These are phyloP conservation scores for Ophiostoma australiae DNA, from an alignment of 2,329 filamentous ascomycete species.

Conservation along the genomic window DNA sequence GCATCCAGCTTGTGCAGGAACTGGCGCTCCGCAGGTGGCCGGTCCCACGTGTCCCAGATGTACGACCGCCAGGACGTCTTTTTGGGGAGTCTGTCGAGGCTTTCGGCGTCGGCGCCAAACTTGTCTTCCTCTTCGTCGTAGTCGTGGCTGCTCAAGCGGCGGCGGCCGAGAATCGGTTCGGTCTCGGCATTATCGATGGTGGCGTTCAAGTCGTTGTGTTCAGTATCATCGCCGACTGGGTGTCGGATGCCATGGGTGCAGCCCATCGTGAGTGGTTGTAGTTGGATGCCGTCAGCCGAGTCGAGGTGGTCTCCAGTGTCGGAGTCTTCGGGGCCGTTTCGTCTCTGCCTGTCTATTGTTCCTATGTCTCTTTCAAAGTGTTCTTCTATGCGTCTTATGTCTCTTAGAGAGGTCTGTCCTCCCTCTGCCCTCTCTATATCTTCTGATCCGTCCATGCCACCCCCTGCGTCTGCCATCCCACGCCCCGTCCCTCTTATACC, in stretches of 20 bases:
- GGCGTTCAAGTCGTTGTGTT: neutral
- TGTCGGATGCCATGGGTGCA: neutral
- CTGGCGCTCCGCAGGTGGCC: constrained; percentile 32
- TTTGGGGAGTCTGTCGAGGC: neutral
- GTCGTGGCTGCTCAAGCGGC: neutral
- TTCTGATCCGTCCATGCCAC: neutral
- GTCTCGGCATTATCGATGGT: neutral
- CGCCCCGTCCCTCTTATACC: neutral
- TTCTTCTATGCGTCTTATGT: no score
- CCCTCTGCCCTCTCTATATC: constrained; percentile 5
- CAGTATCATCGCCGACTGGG: neutral
- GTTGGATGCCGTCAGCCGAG: neutral
- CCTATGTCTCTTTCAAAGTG: neutral
- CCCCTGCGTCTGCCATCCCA: neutral
- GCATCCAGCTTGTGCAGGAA: constrained; percentile 36
- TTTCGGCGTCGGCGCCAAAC: neutral
- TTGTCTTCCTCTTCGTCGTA: constrained; percentile 4
- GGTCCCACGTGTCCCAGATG: constrained; percentile 15
- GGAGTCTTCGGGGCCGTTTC: neutral
- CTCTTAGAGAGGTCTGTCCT: neutral
- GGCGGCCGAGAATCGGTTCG: neutral
- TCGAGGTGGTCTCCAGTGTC: neutral
- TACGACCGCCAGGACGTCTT: constrained; percentile 7
- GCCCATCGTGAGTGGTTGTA: neutral
- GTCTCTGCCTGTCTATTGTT: neutral